A percentile compares a stretch with the other conserved stretches of the same genome.
Conservation (phyloP, 1,284 basidiomycete genomes). For the Cryptococcus sp. region DNA sequence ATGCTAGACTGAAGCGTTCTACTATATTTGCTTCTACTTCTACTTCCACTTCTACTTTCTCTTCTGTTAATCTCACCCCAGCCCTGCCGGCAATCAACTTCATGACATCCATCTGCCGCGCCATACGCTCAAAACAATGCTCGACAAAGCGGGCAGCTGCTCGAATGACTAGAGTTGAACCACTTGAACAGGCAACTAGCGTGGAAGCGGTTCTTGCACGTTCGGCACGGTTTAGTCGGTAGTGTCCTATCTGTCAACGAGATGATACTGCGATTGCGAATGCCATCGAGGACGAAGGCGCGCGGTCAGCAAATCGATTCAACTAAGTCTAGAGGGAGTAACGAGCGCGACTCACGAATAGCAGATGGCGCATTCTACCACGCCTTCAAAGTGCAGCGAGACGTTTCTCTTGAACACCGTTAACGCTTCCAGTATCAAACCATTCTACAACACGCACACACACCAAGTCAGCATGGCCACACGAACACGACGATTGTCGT, state of each 20-base stretch:
- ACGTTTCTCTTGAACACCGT: conserved; percentile 94
- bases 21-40: no score
- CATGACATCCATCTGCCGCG: no score
- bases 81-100: no score
- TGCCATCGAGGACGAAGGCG: conserved; percentile 6
- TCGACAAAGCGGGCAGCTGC: conserved; percentile 88
- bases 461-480: background rate
- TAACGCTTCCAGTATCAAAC: conserved; percentile 87
- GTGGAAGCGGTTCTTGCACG: conserved; percentile 95
- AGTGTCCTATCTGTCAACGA: conserved; percentile 84
- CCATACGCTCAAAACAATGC: conserved; percentile 52
- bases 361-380: conserved; percentile 91
- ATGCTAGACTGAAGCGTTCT: no score
- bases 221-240: conserved; percentile 89
- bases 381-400: conserved; percentile 84
- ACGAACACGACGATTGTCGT: no score
- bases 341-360: conserved; percentile 68
- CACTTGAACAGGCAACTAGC: conserved; percentile 92
- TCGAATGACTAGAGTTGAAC: conserved; percentile 83
- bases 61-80: no score
- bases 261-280: conserved; percentile 72
- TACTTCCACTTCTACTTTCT: no score
- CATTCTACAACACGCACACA: conserved; percentile 70
- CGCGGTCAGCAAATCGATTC: background rate
- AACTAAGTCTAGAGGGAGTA: background rate